These are phyloP conservation scores for Zygoascus bituminiphila DNA, from an alignment of 805 yeast species.

Conservation along the genomic window DNA sequence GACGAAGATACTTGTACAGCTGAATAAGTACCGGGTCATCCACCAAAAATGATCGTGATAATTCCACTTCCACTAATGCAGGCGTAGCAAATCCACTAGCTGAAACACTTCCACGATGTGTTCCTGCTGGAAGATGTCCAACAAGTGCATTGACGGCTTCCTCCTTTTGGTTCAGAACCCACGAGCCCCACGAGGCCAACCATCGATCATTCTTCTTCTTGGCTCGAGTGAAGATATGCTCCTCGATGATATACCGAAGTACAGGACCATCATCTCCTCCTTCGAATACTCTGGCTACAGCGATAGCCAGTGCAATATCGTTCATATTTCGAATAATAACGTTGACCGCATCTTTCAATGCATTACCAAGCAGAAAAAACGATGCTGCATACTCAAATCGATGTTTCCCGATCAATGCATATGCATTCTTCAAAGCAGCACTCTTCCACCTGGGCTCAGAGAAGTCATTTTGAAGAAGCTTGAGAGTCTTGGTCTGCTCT, in stretches of 20 bases:
- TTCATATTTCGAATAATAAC: slow-evolving; percentile 60
- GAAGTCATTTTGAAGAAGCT: slow-evolving; percentile 71
- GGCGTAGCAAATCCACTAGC: slow-evolving; percentile 3
- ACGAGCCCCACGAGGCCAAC: slow-evolving; percentile 72
- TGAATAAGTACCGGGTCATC: slow-evolving; percentile 79
- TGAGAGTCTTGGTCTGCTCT: slow-evolving; percentile 76
- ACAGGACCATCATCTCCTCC: slow-evolving; percentile 51
- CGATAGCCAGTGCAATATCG: slow-evolving; percentile 69
- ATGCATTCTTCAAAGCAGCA: slow-evolving; percentile 90
- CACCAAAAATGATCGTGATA: slow-evolving; percentile 36
- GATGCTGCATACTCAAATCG: slow-evolving; percentile 81
- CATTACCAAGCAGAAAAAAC: slow-evolving; percentile 72
- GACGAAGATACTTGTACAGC: slow-evolving; percentile 55
- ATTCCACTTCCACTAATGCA: not conserved
- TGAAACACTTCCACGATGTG: not conserved
- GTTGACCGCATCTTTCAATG: slow-evolving; percentile 67
- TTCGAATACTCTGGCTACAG: slow-evolving; percentile 70
- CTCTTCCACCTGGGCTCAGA: slow-evolving; percentile 66
- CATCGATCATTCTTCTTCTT: slow-evolving; percentile 63
- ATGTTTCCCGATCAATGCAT: slow-evolving; percentile 81
- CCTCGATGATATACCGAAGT: slow-evolving; percentile 40
- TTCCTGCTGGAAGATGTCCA: slow-evolving; percentile 3
- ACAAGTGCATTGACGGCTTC: slow-evolving; percentile 58
- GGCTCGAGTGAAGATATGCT: slow-evolving; percentile 47
- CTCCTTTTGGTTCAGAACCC: slow-evolving; percentile 47